phyloP scores from a whole-genome alignment of 108 stramenopile species.

The Cylindrotheca fusiformis region DNA sequence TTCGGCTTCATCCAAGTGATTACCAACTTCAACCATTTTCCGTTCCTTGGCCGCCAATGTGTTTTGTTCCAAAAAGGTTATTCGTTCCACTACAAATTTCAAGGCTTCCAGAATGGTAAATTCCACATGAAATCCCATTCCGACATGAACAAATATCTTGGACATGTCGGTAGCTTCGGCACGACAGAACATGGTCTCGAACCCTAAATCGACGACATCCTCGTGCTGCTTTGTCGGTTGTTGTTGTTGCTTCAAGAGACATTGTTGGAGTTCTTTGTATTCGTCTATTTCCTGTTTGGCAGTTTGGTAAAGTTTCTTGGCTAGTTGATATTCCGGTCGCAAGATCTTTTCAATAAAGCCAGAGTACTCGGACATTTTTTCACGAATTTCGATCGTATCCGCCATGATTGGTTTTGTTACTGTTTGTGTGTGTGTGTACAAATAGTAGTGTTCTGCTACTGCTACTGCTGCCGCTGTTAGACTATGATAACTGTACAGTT shows the following conservation, averaged over 20 bases:
- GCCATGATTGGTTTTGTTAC: no score
- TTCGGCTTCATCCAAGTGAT: conserved; percentile 6
- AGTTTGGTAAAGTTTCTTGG: not conserved
- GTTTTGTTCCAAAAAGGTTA: conserved; percentile 37
- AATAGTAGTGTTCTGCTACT: no score
- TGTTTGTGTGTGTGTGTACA: no score
- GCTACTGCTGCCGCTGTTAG: no score
- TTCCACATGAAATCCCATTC: conserved; percentile 78
- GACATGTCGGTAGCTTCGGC: conserved; percentile 19
- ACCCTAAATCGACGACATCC: conserved; percentile 46
- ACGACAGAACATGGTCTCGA: conserved; percentile 51
- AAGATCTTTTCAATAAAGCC: conserved; percentile 10
- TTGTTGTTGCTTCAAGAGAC: conserved; percentile 5
- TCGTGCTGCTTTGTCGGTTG: not conserved
- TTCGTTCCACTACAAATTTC: conserved; percentile 41
- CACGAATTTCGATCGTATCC: conserved; percentile 1
- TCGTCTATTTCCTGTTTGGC: conserved; percentile 3
- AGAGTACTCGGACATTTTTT: conserved; percentile 24
- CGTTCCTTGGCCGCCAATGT: conserved; percentile 29
- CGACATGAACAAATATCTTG: conserved; percentile 60
- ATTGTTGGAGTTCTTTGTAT: conserved; percentile 4
- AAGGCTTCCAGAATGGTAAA: conserved; percentile 57
- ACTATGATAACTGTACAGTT: no score
- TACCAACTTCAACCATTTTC: conserved; percentile 30
- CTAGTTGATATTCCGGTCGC: conserved; percentile 9